A percentile compares a stretch with the other conserved stretches of the same genome.
phyloP scores from a whole-genome alignment of 202 grass and related monocot species.

The Sporobolus alterniflorus region DNA sequence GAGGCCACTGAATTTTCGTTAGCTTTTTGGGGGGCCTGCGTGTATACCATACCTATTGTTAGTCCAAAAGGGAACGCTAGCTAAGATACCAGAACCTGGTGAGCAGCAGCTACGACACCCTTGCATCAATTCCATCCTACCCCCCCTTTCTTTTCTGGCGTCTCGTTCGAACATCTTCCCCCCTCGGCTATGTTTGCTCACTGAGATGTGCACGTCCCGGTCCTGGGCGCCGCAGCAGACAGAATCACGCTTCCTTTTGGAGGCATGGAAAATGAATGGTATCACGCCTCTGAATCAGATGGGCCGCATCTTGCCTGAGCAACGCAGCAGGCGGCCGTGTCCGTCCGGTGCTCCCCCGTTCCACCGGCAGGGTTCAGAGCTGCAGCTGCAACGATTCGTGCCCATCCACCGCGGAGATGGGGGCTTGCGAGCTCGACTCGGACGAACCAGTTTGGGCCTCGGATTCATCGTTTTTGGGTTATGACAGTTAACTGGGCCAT shows the following conservation, averaged over 20 bases:
- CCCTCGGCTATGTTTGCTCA: neutral
- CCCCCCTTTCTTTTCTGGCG: neutral
- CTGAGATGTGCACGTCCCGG: neutral
- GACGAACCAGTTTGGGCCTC: no score
- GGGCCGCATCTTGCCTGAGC: neutral
- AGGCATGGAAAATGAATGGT: neutral
- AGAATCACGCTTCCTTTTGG: constrained; percentile 3
- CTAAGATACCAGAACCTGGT: neutral
- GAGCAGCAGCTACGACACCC: neutral
- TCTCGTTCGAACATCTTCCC: neutral
- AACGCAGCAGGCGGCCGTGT: neutral
- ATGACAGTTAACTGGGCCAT: no score
- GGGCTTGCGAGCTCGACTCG: no score
- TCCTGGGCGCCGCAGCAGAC: neutral
- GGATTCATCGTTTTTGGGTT: no score
- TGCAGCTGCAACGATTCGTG: neutral
- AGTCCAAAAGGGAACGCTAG: neutral
- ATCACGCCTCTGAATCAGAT: constrained; percentile 13
- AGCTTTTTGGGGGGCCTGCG: neutral
- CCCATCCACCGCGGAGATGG: no score
- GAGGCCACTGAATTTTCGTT: no score
- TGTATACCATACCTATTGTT: neutral
- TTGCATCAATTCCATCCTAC: constrained; percentile 36
- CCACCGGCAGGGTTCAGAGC: constrained; percentile 4
- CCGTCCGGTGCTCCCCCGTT: neutral